Base-by-base conservation (phyloP, 768 basidiomycete genomes). In the Lentinula sp. region DNA sequence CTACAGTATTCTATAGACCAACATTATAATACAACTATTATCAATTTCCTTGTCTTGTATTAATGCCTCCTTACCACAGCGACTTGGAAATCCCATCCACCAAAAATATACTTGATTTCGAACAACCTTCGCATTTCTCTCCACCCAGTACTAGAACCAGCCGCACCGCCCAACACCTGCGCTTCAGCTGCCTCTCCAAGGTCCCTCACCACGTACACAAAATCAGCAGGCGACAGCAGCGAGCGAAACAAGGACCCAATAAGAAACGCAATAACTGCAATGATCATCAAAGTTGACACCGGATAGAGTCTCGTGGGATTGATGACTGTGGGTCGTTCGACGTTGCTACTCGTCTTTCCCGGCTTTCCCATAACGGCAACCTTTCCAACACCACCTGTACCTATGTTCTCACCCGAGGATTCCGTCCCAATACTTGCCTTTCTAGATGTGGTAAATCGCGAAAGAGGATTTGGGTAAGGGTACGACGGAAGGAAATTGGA, bases 201-300 rank as follows among this genome's bases (percentile, higher is more conserved):
- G 65, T 86, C 84, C 64, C 77, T 78, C 66, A 83, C 87, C 46
- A 92, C 84, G 70, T 93, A 88, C 48, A 95, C 86, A 75, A 94
- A 95, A 73, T 97, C 96, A 15, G 89, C 91, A 48, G 96, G 92
- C 5, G 88, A 90, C 42, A 98, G 77, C 63, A 98, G 79, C 16
- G 92, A 93, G 59, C 96, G 84, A 63, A 97, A 75, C 59, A 98
- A 76, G 31, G 93, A 95, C 60, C 96, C 96, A 67, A 98, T 83
- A 67, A 98, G 76, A 73, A 98, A 95, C 31, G 90, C 88, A 66
- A 97, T 90, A 64, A 98, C 72, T 42, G 86, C 93, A 42, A 89
- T 83, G 62, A 93, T 76, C 66, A 97, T 68, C 61, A 96, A 73
- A 45, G 85, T 87, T 49, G 80, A 79, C 66, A 80, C 63, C 53